A percentile compares a stretch with the other conserved stretches of the same genome.
Evolutionary conservation across 495 filamentous ascomycete genomes (phyloP).

Genomic region (Lasiosphaeria hispida): DNA sequence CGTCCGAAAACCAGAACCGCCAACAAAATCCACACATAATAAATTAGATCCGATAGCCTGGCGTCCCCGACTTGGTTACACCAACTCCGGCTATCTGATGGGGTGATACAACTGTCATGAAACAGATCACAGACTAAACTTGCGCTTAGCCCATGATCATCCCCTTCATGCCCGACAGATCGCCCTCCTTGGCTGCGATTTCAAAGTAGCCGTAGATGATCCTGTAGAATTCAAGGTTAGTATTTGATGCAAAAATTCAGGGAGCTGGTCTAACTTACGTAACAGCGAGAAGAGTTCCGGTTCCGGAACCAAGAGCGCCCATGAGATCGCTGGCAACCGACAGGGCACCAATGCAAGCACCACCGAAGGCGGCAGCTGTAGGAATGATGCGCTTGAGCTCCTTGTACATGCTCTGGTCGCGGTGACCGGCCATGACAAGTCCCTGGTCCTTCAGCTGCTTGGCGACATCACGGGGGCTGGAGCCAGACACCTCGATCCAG

Average conservation of each 20-base stretch:
- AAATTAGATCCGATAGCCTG: constrained; percentile 9
- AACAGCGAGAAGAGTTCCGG: constrained; percentile 95
- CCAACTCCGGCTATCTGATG: background rate
- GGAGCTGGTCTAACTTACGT: constrained; percentile 68
- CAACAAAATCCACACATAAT: constrained; percentile 25
- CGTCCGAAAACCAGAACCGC: constrained; percentile 18
- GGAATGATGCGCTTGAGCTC: constrained; percentile 99
- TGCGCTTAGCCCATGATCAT: constrained; percentile 64
- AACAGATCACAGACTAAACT: background rate
- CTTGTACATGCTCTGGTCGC: constrained; percentile 99
- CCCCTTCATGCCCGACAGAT: constrained; percentile 87
- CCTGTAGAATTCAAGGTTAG: constrained; percentile 46
- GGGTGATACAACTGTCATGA: background rate
- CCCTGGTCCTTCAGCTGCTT: constrained; percentile 99
- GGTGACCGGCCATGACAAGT: constrained; percentile 98
- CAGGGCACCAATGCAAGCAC: constrained; percentile 97
- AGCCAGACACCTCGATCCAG: constrained; percentile 99
- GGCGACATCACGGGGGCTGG: constrained; percentile 93
- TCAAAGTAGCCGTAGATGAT: constrained; percentile 99
- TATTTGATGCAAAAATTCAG: background rate
- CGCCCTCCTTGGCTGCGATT: constrained; percentile 97
- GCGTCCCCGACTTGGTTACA: constrained; percentile 7
- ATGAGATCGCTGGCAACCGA: constrained; percentile 94
- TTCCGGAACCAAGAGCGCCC: constrained; percentile 94
- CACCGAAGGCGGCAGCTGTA: constrained; percentile 96